Evolutionary conservation across 768 basidiomycete species (phyloP), one percentile per base, ranked within the genome.

Genomic region (Zangia roseola): DNA sequence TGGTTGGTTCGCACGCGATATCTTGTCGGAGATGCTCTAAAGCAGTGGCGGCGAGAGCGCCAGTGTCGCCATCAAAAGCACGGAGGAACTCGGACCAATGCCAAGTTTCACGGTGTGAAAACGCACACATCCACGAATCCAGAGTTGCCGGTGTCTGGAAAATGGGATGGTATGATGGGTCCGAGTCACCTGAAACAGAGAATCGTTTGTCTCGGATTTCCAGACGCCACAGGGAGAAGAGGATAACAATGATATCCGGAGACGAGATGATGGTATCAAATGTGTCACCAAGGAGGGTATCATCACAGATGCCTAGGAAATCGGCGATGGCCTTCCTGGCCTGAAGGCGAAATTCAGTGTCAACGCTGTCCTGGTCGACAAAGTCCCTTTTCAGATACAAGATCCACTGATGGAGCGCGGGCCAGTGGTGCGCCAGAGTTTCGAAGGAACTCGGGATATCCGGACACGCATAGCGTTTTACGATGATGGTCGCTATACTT

Each of bases 201-300:
- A 66, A 68, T 31, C 53, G 47, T 28, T 19, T 28, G 19, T 64
- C 59, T 23, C 43, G 43, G n/a, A 42, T 44, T 43, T 64, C 66
- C 42, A 66, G 16, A 23, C 42, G 55, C 66, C 67, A 68, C 26
- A 66, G 14, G n/a, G 63, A 53, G 40, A 68, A 55, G 10, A 68
- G 37, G 19, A 55, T 53, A 40, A 55, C 6, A 8, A 55, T 13
- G 37, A 64, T 53, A 14, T 49, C 62, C 1, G 54, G 54, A 26
- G 58, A 59, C 8, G 45, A 21, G 12, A 57, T 42, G 25, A 66
- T 38, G 16, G 31, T 19, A 21, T 59, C 47, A n/a, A 64, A 58
- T 51, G 49, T 25, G 23, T 61, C 41, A 30, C 24, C 37, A 17
- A 66, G 59, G 43, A 43, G 33, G 20, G 42, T 12, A 30, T 52